A percentile compares a stretch with the other conserved stretches of the same genome.
Conservation (phyloP, 768 basidiomycete genomes). For the Termitomyces sp. region DNA sequence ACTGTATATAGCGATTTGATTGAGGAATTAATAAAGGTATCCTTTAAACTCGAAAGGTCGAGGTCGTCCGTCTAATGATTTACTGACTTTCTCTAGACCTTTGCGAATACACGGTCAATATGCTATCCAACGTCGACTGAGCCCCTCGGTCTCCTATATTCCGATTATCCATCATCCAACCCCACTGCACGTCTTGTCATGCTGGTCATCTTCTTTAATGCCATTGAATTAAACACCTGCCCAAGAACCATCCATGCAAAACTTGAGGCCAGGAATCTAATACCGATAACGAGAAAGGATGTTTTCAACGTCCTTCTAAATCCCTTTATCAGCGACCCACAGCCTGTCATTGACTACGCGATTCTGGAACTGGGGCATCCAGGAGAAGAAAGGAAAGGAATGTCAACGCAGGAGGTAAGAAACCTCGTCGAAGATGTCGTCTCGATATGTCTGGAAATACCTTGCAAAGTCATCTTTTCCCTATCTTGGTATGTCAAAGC, state of each 20-base stretch:
- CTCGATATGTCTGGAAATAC: slow-evolving; percentile 50
- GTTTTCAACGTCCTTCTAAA: slow-evolving; percentile 57
- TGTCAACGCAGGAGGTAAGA: slow-evolving; percentile 35
- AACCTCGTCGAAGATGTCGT: slow-evolving; percentile 55
- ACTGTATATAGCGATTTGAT: slow-evolving; percentile 38
- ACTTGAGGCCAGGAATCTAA: slow-evolving; percentile 49
- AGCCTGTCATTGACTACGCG: slow-evolving; percentile 45
- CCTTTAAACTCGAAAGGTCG: neutral
- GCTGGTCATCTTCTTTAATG: slow-evolving; percentile 60
- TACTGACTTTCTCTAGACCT: slow-evolving; percentile 39
- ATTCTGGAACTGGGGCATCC: slow-evolving; percentile 25
- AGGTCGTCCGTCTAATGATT: slow-evolving; percentile 6
- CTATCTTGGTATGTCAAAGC: neutral
- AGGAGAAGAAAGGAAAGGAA: slow-evolving; percentile 32
- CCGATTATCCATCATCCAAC: slow-evolving; percentile 61
- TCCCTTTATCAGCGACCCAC: slow-evolving; percentile 61
- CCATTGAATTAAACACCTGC: slow-evolving; percentile 27
- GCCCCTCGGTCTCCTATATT: slow-evolving; percentile 54
- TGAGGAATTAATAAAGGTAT: slow-evolving; percentile 63
- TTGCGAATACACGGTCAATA: slow-evolving; percentile 64
- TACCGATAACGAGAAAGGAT: slow-evolving; percentile 53
- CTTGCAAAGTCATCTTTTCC: slow-evolving; percentile 42
- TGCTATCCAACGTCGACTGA: slow-evolving; percentile 40
- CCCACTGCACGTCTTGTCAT: slow-evolving; percentile 63
- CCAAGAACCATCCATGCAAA: slow-evolving; percentile 35